These are phyloP conservation scores for Papilionanthe hybrid DNA, from an alignment of 116 monocot genomes.

Conservation along the genomic window DNA sequence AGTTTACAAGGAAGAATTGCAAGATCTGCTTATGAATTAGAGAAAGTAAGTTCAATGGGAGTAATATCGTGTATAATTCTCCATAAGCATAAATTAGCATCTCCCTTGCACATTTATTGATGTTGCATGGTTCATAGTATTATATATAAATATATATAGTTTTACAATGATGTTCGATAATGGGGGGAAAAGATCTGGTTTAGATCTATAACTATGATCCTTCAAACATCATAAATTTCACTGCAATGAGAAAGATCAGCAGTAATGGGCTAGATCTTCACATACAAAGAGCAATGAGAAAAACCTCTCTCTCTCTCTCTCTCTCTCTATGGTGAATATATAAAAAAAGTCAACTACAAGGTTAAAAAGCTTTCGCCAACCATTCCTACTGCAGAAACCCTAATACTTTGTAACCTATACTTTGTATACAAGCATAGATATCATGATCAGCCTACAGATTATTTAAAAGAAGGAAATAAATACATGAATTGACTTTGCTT, in stretches of 20 bases:
- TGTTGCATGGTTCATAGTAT: not conserved
- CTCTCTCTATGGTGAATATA: not conserved
- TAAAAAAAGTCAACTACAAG: not conserved
- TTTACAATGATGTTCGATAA: not conserved
- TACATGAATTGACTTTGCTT: not conserved
- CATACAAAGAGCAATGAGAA: not conserved
- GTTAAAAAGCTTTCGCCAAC: not conserved
- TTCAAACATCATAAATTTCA: not conserved
- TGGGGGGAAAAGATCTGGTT: no score
- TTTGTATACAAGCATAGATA: not conserved
- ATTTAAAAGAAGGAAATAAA: not conserved
- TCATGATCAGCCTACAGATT: not conserved
- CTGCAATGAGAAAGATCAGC: not conserved
- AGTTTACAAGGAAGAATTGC: not conserved
- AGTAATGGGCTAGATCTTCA: not conserved
- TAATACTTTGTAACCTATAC: not conserved
- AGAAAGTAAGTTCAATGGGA: not conserved
- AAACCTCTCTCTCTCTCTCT: not conserved
- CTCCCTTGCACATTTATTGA: not conserved
- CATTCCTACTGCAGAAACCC: slow-evolving; percentile 5
- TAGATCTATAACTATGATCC: no score
- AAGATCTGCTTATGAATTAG: not conserved
- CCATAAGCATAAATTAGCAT: no score
- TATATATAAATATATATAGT: not conserved
- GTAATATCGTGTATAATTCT: not conserved